phyloP scores from a whole-genome alignment of 176 grass and related monocot species.

The Oryza nivara region DNA sequence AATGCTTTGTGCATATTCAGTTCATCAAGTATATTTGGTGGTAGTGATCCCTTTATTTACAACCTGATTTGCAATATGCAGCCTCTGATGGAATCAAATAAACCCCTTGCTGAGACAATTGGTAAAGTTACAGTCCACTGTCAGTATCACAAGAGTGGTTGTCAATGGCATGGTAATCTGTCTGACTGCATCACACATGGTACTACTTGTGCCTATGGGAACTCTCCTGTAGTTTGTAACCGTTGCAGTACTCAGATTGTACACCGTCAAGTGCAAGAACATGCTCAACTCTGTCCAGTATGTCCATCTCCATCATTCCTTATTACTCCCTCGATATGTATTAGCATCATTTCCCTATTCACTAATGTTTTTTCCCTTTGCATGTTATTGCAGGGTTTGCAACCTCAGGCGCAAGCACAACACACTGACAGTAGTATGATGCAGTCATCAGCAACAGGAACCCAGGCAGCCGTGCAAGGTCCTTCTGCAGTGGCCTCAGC shows the following conservation, averaged over 20 bases:
- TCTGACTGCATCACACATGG: slow-evolving; percentile 83
- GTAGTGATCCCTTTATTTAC: slow-evolving; percentile 12
- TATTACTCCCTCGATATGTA: slow-evolving; percentile 18
- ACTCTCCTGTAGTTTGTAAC: slow-evolving; percentile 94
- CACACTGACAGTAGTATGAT: slow-evolving; percentile 50
- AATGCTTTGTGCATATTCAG: not conserved
- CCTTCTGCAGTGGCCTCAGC: slow-evolving; percentile 40
- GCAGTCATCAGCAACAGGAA: slow-evolving; percentile 39
- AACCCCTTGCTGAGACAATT: slow-evolving; percentile 74
- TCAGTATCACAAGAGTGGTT: slow-evolving; percentile 88
- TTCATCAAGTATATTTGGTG: slow-evolving; percentile 27
- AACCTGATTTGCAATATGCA: slow-evolving; percentile 50
- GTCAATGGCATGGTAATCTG: slow-evolving; percentile 90
- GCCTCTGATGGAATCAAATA: slow-evolving; percentile 82
- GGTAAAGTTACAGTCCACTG: slow-evolving; percentile 83
- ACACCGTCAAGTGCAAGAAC: slow-evolving; percentile 96
- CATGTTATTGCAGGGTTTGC: slow-evolving; percentile 59
- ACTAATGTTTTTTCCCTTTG: slow-evolving; percentile 30
- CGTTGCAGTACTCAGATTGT: slow-evolving; percentile 87
- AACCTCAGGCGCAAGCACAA: slow-evolving; percentile 71
- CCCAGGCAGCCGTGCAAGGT: slow-evolving; percentile 57
- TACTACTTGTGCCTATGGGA: slow-evolving; percentile 71
- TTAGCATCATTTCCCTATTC: slow-evolving; percentile 4
- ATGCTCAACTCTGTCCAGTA: slow-evolving; percentile 93
- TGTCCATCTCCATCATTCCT: slow-evolving; percentile 29